Evolutionary conservation across 805 yeast species (phyloP).

Genomic region (Hanseniaspora meyeri): DNA sequence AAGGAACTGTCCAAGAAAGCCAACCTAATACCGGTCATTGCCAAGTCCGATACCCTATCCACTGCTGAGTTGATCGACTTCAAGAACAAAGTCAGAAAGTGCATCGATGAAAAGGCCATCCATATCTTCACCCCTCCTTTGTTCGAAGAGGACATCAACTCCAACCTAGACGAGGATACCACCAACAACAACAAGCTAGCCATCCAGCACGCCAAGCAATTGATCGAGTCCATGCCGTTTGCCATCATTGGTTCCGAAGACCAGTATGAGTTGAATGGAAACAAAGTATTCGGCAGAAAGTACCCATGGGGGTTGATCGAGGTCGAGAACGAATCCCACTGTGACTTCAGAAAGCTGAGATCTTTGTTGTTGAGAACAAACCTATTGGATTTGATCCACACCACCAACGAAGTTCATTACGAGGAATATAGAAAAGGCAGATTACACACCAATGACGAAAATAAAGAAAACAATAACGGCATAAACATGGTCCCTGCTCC

Average conservation of each 20-base stretch:
- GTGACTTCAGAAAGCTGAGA: slow-evolving; percentile 75
- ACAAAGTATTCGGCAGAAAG: slow-evolving; percentile 59
- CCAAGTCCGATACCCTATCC: slow-evolving; percentile 76
- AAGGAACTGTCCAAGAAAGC: slow-evolving; percentile 67
- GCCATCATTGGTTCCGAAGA: slow-evolving; percentile 71
- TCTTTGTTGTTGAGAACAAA: slow-evolving; percentile 67
- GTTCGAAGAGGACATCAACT: slow-evolving; percentile 11
- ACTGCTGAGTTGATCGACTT: slow-evolving; percentile 55
- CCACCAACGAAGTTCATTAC: slow-evolving; percentile 72
- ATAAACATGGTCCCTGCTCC: slow-evolving; percentile 32
- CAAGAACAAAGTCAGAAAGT: slow-evolving; percentile 66
- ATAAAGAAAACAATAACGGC: slow-evolving; percentile 20
- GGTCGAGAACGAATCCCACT: slow-evolving; percentile 73
- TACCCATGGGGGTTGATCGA: slow-evolving; percentile 88
- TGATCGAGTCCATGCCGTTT: slow-evolving; percentile 77
- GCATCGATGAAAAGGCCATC: slow-evolving; percentile 73
- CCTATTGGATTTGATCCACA: slow-evolving; percentile 66
- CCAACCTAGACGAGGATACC: slow-evolving; percentile 8
- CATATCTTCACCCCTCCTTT: slow-evolving; percentile 68
- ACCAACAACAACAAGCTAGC: slow-evolving; percentile 32
- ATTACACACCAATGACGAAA: slow-evolving; percentile 39
- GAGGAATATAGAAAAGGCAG: slow-evolving; percentile 66
- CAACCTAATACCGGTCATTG: slow-evolving; percentile 78
- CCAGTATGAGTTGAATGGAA: slow-evolving; percentile 52
- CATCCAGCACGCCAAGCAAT: slow-evolving; percentile 66